Evolutionary conservation across 1,139 yeast species (phyloP), one percentile per base, ranked within the genome.

Genomic region (Candida sp.): DNA sequence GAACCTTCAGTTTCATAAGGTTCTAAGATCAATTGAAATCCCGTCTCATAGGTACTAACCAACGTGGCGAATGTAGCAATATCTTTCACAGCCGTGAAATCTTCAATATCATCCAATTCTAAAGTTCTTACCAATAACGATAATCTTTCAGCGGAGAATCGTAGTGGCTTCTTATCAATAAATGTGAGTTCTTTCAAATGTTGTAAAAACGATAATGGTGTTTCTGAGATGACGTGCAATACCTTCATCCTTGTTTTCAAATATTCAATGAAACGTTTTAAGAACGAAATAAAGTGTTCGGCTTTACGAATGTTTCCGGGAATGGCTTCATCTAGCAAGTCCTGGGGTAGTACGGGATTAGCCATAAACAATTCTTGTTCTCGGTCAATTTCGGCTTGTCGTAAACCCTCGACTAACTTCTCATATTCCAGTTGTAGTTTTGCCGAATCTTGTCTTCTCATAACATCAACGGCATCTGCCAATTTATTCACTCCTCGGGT

Each of bases 291-390:
- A 58, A 93, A 93, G 68, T 93, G 99, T 58, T 95, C 99, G 0
- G 98, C 99, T 55, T 96, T 81, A 50, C 99, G 74, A 41, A 93
- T 93, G 56, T 95, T 91, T 7, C 99, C 99, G 0, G 99, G 99
- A 7, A 93, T 83, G 0, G 99, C 98, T 58, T 93, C 99, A 39
- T 83, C 85, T 39, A 93, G 67, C 35, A 93, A 67, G 63, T 93
- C 99, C 40, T 81, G 81, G 0, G 98, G 90, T 41, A 93, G 68
- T 0, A 84, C 87, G 0, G 99, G 99, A 45, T 88, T 89, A 34
- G 93, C 81, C 81, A 91, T 84, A 60, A 90, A 87, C 25, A 82
- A 68, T 48, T 88, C 97, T 55, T 89, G 95, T 42, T 82, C 86
- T 49, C 86, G 64, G 4, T 82, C 85, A 2, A 80, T 71, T 52